Evolutionary conservation across 139 green algal genomes (phyloP).

Genomic region (Volvox reticuliferus): DNA sequence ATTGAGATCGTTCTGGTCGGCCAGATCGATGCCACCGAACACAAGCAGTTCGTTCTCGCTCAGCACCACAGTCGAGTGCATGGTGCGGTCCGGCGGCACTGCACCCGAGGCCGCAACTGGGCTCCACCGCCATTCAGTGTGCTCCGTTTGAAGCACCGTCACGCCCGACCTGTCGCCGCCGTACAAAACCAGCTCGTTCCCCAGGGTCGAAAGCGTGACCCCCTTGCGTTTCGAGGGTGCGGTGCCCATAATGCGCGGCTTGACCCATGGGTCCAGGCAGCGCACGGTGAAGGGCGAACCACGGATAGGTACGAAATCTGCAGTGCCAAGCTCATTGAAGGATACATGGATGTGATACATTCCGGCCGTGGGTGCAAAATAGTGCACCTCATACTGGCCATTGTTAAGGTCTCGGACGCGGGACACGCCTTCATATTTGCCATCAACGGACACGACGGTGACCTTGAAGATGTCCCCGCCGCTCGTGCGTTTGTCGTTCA

Average conservation of each 20-base stretch:
- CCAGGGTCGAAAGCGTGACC: constrained; percentile 60
- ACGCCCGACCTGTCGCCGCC: constrained; percentile 79
- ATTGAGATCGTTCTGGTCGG: constrained; percentile 69
- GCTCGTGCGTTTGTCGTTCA: constrained; percentile 78
- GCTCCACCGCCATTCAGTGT: constrained; percentile 66
- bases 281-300: constrained; percentile 83
- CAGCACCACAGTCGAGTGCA: constrained; percentile 60
- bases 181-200: constrained; percentile 77
- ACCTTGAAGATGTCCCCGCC: constrained; percentile 86
- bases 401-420: constrained; percentile 78
- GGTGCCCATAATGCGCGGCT: constrained; percentile 71
- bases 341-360: constrained; percentile 77
- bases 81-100: constrained; percentile 60
- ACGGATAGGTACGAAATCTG: constrained; percentile 71
- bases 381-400: constrained; percentile 79
- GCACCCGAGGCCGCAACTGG: constrained; percentile 39
- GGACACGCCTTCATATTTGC: constrained; percentile 65
- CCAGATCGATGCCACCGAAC: constrained; percentile 74
- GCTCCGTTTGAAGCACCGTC: constrained; percentile 69
- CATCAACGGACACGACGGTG: constrained; percentile 64
- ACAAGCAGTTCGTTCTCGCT: constrained; percentile 68
- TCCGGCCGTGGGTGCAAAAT: constrained; percentile 68
- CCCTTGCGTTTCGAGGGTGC: constrained; percentile 76
- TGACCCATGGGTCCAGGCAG: constrained; percentile 77
- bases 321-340: constrained; percentile 74